Conservation (phyloP, 495 filamentous ascomycete genomes). For the Aspergillus bertholletiae region DNA sequence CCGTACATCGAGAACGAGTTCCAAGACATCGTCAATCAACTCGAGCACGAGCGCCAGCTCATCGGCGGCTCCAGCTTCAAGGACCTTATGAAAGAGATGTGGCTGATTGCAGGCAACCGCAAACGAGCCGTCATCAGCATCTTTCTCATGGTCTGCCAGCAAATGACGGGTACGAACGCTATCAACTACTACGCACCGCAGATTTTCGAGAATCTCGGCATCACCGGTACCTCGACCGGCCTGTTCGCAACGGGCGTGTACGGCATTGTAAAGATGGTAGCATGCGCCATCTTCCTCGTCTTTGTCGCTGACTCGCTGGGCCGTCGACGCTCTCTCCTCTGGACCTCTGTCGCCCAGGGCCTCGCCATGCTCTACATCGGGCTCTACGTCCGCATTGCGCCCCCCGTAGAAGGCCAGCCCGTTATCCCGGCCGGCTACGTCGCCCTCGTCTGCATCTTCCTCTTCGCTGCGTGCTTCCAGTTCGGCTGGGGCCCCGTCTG, state of each 20-base stretch:
- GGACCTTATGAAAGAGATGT: conserved; percentile 70
- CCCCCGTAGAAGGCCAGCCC: conserved; percentile 47
- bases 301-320: conserved; percentile 73
- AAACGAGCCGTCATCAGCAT: conserved; percentile 55
- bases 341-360: conserved; percentile 67
- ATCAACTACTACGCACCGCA: conserved; percentile 72
- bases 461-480: conserved; percentile 74
- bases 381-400: conserved; percentile 70
- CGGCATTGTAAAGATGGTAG: conserved; percentile 51
- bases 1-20: conserved; percentile 65
- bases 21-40: conserved; percentile 57
- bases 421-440: conserved; percentile 61
- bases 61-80: conserved; percentile 58
- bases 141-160: conserved; percentile 68
- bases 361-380: conserved; percentile 79
- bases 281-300: conserved; percentile 60
- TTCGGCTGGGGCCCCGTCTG: conserved; percentile 78
- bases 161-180: conserved; percentile 64
- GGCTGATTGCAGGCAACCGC: conserved; percentile 61
- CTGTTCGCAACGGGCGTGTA: conserved; percentile 55
- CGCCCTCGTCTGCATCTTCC: conserved; percentile 66
- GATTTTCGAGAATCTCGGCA: conserved; percentile 61
- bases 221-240: conserved; percentile 39
- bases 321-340: conserved; percentile 65
- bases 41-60: conserved; percentile 66